Base-by-base conservation (phyloP, 352 stramenopile genomes). In the Pythium dissimile region DNA sequence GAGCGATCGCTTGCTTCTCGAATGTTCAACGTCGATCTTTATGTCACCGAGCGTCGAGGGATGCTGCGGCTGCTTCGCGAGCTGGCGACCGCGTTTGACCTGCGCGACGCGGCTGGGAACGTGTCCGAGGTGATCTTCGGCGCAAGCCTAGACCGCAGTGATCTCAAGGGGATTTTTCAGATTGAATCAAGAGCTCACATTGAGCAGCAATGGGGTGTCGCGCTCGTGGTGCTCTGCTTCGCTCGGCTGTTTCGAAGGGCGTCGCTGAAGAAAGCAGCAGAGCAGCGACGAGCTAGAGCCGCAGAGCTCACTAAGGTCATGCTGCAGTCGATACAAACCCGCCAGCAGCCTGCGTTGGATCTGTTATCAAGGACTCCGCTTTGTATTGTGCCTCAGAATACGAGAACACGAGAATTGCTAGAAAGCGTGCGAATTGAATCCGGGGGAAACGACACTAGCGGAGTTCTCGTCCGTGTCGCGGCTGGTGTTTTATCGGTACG, bases 141-240 rank as follows among this genome's bases (percentile, higher is more conserved):
- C 1, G 64, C 67, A 6, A 79, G 67, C 52, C 62, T 79, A 12
- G 59, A 67, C 21, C 46, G 49, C 12, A 65, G 65, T 11, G 67
- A 75, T 20, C 58, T 75, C 26, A 62, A 59, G 18, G 47, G 64
- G 5, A 61, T 79, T 5, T 79, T 72, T 21, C 2, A 64, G 10
- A 21, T 60, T 0, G 54, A 68, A 16, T 61, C 60, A 3, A 73
- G 60, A 10, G 54, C 53, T 4, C 43, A 67, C 15, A 52, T 73
- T 9, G 56, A 71, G 1, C 63, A 78, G 5, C 64, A 67, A 21
- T 79, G 71, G 71, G 60, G 57, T 30, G 37, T 74, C 30, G 67
- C 54, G n/a, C 38, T 72, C n/a, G 66, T 72, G 10, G 64, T 72
- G 18, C 24, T 79, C 11, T 79, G 74, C 32, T 79, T 79, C 31